Evolutionary conservation across 441 rosid genomes (phyloP).

Genomic region (Eugenia klotzschiana): DNA sequence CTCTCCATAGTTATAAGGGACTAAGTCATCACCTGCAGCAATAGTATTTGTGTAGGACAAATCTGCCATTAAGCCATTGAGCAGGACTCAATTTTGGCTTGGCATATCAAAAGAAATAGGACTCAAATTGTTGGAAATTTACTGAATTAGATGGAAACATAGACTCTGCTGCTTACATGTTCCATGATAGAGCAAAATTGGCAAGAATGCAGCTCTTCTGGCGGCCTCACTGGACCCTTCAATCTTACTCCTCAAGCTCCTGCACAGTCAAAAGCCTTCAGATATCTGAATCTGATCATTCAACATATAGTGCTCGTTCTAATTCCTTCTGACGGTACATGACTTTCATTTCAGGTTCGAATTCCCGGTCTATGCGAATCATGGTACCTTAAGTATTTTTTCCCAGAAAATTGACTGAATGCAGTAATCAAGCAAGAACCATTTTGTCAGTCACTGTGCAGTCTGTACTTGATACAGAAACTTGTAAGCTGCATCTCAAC

Average conservation of each 20-base stretch:
- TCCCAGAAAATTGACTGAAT: background rate
- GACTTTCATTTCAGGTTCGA: background rate
- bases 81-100: background rate
- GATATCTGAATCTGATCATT: background rate
- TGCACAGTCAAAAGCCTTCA: slow-evolving; percentile 2
- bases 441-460: background rate
- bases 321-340: background rate
- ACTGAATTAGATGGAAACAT: background rate
- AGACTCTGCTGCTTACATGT: slow-evolving; percentile 8
- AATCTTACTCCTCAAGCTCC: slow-evolving; percentile 31
- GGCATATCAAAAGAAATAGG: background rate
- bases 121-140: background rate
- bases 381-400: background rate
- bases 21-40: slow-evolving; percentile 1
- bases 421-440: background rate
- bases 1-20: slow-evolving; percentile 8
- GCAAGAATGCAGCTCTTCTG: slow-evolving; percentile 34
- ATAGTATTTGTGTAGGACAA: background rate
- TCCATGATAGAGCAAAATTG: slow-evolving; percentile 35
- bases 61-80: background rate
- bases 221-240: slow-evolving; percentile 31
- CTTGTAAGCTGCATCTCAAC: background rate
- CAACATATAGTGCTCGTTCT: background rate
- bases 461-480: background rate
- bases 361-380: background rate